These are phyloP conservation scores for Solanum bulbocastanum DNA, from an alignment of 257 asterid species.

Conservation along the genomic window DNA sequence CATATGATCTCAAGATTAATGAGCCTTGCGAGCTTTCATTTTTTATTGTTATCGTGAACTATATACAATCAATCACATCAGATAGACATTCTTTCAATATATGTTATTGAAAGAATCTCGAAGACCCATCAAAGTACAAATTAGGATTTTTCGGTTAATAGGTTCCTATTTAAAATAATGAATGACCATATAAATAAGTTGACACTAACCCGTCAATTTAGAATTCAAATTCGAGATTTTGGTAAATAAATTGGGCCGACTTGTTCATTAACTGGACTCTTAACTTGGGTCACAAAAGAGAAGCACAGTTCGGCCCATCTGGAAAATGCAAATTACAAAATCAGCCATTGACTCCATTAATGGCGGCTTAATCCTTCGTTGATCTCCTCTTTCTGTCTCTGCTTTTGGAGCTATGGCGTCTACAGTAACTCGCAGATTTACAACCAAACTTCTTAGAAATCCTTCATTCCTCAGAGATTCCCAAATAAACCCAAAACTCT, in stretches of 20 bases:
- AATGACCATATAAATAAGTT: no score
- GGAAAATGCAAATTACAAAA: neutral
- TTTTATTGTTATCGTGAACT: neutral
- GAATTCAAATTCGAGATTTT: no score
- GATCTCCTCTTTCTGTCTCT: neutral
- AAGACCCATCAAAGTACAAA: no score
- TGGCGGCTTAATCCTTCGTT: neutral
- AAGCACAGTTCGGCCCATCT: neutral
- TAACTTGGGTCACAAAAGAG: neutral
- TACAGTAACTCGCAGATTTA: neutral
- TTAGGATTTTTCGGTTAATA: no score
- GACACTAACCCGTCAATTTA: neutral
- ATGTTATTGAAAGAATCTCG: neutral
- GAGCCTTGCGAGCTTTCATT: neutral
- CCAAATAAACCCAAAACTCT: neutral
- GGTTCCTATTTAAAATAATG: no score
- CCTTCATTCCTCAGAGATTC: neutral
- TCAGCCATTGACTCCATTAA: neutral
- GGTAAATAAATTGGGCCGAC: no score
- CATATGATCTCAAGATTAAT: neutral
- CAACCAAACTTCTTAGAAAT: neutral
- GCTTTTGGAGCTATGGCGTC: neutral
- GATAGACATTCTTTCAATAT: neutral
- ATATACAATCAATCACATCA: neutral
- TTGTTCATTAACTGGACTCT: neutral